Percentiles rank a stretch among this genome's conserved stretches.
Conservation (phyloP, 2,329 filamentous ascomycete species). For the Rutstroemia sp. region DNA sequence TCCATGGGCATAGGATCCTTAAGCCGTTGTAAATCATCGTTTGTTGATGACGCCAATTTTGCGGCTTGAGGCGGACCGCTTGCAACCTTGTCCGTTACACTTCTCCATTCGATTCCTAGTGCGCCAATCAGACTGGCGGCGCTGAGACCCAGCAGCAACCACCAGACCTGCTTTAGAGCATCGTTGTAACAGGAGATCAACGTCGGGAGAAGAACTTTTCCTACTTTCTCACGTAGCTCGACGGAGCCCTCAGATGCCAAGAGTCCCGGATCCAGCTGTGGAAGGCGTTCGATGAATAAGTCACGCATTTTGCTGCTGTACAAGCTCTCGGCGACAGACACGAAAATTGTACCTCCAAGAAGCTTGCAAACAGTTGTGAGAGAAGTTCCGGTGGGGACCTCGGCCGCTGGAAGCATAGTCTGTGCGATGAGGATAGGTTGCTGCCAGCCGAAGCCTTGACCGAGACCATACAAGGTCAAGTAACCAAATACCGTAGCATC, state of each 20-base stretch:
- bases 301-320: slow-evolving; percentile 33
- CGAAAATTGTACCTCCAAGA: slow-evolving; percentile 6
- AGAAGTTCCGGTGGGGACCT: slow-evolving; percentile 39
- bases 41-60: too few relatives aligned
- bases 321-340: slow-evolving; percentile 6
- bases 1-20: too few relatives aligned
- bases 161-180: background rate
- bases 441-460: slow-evolving; percentile 37
- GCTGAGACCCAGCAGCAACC: background rate
- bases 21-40: too few relatives aligned
- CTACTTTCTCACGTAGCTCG: background rate
- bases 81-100: background rate
- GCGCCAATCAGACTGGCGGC: slow-evolving; percentile 43
- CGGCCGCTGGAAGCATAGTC: slow-evolving; percentile 40
- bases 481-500: slow-evolving; percentile 42
- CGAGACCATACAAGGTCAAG: slow-evolving; percentile 36
- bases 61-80: too few relatives aligned
- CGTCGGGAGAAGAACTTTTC: background rate
- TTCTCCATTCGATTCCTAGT: slow-evolving; percentile 51
- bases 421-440: slow-evolving; percentile 38
- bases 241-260: background rate
- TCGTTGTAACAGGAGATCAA: background rate
- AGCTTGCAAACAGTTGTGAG: slow-evolving; percentile 6
- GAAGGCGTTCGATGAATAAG: background rate
- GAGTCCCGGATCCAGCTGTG: background rate